phyloP scores from a whole-genome alignment of 257 asterid genomes.

The Craterostigma plantagineum region DNA sequence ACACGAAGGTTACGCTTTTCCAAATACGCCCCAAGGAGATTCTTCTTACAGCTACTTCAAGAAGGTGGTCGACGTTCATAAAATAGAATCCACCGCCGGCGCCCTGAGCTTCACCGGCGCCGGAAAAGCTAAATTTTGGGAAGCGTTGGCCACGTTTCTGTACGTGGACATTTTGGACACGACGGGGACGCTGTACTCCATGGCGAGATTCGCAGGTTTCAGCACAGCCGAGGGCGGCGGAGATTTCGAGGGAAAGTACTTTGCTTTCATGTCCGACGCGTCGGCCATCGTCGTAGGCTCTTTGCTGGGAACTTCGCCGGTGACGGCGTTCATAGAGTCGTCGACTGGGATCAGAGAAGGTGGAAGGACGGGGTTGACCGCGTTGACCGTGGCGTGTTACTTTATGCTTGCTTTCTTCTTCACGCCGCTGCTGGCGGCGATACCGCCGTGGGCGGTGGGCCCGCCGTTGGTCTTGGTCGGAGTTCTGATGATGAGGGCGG shows the following conservation, averaged over 20 bases:
- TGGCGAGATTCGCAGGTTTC: constrained; percentile 67
- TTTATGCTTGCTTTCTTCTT: constrained; percentile 44
- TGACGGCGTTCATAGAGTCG: constrained; percentile 48
- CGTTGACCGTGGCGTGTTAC: constrained; percentile 47
- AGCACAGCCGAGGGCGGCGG: constrained; percentile 31
- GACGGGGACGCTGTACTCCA: constrained; percentile 55
- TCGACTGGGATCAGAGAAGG: constrained; percentile 74
- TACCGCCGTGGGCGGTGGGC: constrained; percentile 79
- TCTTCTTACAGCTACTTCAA: constrained; percentile 35
- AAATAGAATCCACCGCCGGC: constrained; percentile 40
- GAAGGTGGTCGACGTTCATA: constrained; percentile 36
- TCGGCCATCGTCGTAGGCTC: constrained; percentile 49
- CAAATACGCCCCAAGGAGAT: constrained; percentile 27
- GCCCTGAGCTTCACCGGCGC: constrained; percentile 42
- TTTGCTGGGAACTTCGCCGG: constrained; percentile 55
- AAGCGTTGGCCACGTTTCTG: constrained; percentile 39
- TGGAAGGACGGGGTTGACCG: constrained; percentile 59
- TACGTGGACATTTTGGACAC: constrained; percentile 60
- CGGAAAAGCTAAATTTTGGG: constrained; percentile 51
- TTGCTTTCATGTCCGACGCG: constrained; percentile 64
- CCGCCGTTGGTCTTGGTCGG: constrained; percentile 64
- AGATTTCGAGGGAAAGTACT: constrained; percentile 56
- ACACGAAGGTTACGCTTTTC: constrained; percentile 42
- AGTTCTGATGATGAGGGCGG: constrained; percentile 59
- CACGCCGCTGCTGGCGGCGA: constrained; percentile 61